These are phyloP conservation scores for Corynascus novoguineensis DNA, from an alignment of 495 filamentous ascomycete species.

Conservation along the genomic window DNA sequence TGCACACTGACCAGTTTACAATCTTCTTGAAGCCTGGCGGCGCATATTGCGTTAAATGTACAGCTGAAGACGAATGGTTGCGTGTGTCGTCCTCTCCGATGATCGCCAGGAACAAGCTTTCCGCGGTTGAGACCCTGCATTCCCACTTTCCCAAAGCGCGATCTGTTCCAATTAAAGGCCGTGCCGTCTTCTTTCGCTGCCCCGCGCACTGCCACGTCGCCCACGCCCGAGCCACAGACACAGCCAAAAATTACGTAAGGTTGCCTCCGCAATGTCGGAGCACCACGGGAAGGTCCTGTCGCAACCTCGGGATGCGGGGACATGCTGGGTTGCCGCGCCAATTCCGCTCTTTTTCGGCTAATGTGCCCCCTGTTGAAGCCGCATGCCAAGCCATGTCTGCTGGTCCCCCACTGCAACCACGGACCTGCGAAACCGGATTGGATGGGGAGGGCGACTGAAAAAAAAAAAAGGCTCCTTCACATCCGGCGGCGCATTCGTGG, in stretches of 20 bases:
- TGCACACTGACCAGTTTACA: not conserved
- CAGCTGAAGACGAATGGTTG: not conserved
- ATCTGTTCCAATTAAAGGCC: too few relatives aligned
- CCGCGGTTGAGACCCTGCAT: not conserved
- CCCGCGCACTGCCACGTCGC: too few relatives aligned
- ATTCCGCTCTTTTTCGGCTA: constrained; percentile 17
- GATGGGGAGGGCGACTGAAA: constrained; percentile 9
- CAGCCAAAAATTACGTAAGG: constrained; percentile 7
- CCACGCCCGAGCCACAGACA: too few relatives aligned
- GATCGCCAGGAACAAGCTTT: constrained; percentile 13
- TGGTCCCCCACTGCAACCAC: constrained; percentile 8
- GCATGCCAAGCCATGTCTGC: constrained; percentile 9
- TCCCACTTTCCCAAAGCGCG: not conserved
- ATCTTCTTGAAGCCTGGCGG: too few relatives aligned
- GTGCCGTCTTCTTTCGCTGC: too few relatives aligned
- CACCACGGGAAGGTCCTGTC: constrained; percentile 5
- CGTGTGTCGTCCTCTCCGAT: too few relatives aligned
- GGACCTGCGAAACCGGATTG: constrained; percentile 19
- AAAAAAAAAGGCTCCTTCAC: constrained; percentile 10
- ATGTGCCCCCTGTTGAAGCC: constrained; percentile 11
- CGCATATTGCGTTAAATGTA: too few relatives aligned
- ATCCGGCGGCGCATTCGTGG: not conserved
- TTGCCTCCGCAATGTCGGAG: constrained; percentile 8
- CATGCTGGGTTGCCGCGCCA: not conserved
- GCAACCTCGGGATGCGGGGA: constrained; percentile 6